A percentile compares a stretch with the other conserved stretches of the same genome.
Conservation (phyloP, 108 stramenopile species). For the Conticribra guillardii region DNA sequence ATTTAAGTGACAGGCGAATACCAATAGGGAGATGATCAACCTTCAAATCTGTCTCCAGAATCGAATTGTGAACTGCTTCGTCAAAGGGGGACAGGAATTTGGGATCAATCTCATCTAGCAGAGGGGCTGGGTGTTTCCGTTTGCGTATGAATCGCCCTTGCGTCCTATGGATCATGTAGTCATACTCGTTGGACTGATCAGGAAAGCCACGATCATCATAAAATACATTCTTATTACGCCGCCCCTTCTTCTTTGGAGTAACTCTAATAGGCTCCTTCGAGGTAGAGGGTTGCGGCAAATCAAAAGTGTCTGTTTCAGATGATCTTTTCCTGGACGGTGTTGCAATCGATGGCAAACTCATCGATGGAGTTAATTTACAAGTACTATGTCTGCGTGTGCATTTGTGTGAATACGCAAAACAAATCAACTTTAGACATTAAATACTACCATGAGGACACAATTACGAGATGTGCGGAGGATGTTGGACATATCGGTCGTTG, state of each 20-base stretch:
- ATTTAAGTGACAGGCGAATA: background rate
- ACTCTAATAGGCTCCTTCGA: too few species aligned
- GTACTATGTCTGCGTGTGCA: too few species aligned
- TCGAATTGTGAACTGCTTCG: background rate
- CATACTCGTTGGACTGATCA: background rate
- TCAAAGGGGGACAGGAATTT: background rate
- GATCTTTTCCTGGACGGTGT: too few species aligned
- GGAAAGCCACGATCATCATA: constrained; percentile 2
- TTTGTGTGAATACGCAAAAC: too few species aligned
- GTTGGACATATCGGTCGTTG: too few species aligned
- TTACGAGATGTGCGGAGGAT: too few species aligned
- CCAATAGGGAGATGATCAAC: background rate
- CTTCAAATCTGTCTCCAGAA: background rate
- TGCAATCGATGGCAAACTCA: too few species aligned
- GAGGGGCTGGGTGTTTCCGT: background rate
- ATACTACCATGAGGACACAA: too few species aligned
- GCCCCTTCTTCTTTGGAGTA: background rate
- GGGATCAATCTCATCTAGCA: background rate
- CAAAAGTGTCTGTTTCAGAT: too few species aligned
- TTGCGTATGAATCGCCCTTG: background rate
- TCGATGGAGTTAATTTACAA: too few species aligned
- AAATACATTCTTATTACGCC: background rate
- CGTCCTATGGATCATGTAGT: background rate
- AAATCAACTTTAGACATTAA: too few species aligned
- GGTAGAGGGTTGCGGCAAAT: too few species aligned